Evolutionary conservation across 2,329 filamentous ascomycete genomes (phyloP).

Genomic region (Chaetomium olivaceum): DNA sequence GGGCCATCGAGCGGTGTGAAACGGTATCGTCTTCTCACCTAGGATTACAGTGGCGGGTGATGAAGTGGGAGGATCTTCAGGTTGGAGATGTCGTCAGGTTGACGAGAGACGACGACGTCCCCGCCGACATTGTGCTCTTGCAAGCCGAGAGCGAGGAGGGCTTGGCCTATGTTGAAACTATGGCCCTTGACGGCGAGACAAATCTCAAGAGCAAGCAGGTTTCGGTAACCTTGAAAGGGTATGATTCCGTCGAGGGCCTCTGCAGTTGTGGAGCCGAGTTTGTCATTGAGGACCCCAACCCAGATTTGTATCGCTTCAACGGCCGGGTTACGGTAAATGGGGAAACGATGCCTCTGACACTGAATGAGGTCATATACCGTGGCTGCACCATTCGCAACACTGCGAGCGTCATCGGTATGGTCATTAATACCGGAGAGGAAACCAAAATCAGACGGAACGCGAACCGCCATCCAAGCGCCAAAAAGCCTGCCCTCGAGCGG

Average conservation of each 20-base stretch:
- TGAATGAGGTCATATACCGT: slow-evolving; percentile 79
- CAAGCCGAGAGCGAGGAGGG: slow-evolving; percentile 73
- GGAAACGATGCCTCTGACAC: slow-evolving; percentile 68
- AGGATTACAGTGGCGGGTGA: slow-evolving; percentile 57
- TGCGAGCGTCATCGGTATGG: slow-evolving; percentile 68
- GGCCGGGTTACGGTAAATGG: slow-evolving; percentile 60
- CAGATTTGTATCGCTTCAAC: slow-evolving; percentile 73
- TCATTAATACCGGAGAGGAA: slow-evolving; percentile 89
- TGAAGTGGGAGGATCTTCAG: slow-evolving; percentile 74
- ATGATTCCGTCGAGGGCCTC: slow-evolving; percentile 55
- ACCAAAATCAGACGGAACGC: slow-evolving; percentile 98
- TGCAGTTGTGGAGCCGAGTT: slow-evolving; percentile 57
- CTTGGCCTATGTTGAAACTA: slow-evolving; percentile 77
- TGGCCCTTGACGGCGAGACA: slow-evolving; percentile 76
- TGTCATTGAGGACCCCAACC: slow-evolving; percentile 71
- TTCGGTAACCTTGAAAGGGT: slow-evolving; percentile 56
- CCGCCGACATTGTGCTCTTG: slow-evolving; percentile 76
- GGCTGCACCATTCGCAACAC: slow-evolving; percentile 83
- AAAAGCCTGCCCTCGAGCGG: slow-evolving; percentile 54
- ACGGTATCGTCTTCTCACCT: not conserved
- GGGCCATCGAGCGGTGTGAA: not conserved
- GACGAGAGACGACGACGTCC: slow-evolving; percentile 70
- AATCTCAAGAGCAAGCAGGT: slow-evolving; percentile 74
- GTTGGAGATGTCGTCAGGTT: slow-evolving; percentile 80
- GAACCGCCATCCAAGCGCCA: slow-evolving; percentile 60